A percentile compares a stretch with the other conserved stretches of the same genome.
Conservation (phyloP, 441 rosid species). For the Corymbia calophylla region DNA sequence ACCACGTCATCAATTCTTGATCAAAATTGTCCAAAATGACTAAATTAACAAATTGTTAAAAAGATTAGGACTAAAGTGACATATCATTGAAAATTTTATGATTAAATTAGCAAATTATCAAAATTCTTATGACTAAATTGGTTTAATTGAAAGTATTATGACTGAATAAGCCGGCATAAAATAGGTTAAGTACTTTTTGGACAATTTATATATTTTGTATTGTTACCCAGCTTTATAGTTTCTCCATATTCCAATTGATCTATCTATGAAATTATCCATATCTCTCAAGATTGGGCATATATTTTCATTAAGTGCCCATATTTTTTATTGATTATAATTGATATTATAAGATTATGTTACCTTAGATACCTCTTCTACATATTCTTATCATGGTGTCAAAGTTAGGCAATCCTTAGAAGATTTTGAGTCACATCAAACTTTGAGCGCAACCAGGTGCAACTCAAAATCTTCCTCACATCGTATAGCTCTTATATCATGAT, state of each 20-base stretch:
- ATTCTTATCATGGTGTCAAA: neutral
- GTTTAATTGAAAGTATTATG: neutral
- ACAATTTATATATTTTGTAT: neutral
- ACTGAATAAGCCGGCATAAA: rapidly evolving
- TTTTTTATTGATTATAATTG: neutral
- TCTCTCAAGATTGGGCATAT: neutral
- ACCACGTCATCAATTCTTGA: too few relatives aligned
- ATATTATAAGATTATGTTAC: neutral
- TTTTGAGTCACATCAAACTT: neutral
- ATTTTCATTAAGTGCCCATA: neutral
- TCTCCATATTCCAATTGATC: neutral
- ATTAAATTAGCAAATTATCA: too few relatives aligned
- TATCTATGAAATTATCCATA: neutral
- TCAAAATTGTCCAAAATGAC: neutral
- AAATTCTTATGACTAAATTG: too few relatives aligned
- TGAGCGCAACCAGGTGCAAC: neutral
- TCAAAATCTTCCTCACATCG: neutral
- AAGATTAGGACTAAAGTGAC: neutral
- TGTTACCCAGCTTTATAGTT: neutral
- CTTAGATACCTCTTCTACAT: neutral
- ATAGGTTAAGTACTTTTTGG: too few relatives aligned
- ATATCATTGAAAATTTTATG: too few relatives aligned
- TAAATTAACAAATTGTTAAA: too few relatives aligned
- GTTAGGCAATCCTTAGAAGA: neutral
- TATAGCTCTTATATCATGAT: neutral